Evolutionary conservation across 805 yeast species (phyloP).

Genomic region (Naumovozyma baii): DNA sequence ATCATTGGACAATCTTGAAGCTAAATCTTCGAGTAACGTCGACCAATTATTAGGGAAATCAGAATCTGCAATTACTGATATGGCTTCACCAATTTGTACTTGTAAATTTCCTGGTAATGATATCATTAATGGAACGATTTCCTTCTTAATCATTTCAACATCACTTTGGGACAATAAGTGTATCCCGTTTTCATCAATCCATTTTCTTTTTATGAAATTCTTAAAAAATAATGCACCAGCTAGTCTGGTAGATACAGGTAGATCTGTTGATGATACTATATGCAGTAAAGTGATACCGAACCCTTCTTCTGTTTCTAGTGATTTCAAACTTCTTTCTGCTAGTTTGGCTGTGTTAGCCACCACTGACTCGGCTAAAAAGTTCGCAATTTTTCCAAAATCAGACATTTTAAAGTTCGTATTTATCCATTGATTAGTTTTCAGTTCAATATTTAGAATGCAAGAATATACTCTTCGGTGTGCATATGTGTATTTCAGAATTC

Average conservation of each 20-base stretch:
- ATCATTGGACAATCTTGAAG: constrained; percentile 49
- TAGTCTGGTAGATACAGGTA: constrained; percentile 51
- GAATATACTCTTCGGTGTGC: no score
- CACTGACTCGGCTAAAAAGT: constrained; percentile 52
- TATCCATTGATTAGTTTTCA: not conserved
- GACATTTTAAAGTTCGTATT: constrained; percentile 25
- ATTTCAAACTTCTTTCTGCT: constrained; percentile 56
- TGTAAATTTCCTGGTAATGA: constrained; percentile 69
- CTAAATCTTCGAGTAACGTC: constrained; percentile 61
- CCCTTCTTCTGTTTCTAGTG: constrained; percentile 57
- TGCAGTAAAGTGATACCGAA: constrained; percentile 69
- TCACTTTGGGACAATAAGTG: constrained; percentile 54
- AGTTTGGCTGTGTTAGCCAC: constrained; percentile 52
- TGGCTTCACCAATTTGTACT: constrained; percentile 90
- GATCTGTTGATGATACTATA: constrained; percentile 55
- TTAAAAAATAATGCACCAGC: constrained; percentile 90
- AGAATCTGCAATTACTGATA: constrained; percentile 85
- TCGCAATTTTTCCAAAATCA: constrained; percentile 45
- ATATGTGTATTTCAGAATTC: not conserved
- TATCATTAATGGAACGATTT: constrained; percentile 82
- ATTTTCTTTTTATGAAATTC: constrained; percentile 70
- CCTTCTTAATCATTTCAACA: constrained; percentile 57
- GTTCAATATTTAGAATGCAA: no score
- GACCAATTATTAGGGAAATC: constrained; percentile 94
- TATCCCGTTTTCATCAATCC: constrained; percentile 86